Percentiles rank a stretch among this genome's conserved stretches.
These are phyloP conservation scores for Avena atlantica DNA, from an alignment of 176 grass and related monocot genomes.

Conservation along the genomic window DNA sequence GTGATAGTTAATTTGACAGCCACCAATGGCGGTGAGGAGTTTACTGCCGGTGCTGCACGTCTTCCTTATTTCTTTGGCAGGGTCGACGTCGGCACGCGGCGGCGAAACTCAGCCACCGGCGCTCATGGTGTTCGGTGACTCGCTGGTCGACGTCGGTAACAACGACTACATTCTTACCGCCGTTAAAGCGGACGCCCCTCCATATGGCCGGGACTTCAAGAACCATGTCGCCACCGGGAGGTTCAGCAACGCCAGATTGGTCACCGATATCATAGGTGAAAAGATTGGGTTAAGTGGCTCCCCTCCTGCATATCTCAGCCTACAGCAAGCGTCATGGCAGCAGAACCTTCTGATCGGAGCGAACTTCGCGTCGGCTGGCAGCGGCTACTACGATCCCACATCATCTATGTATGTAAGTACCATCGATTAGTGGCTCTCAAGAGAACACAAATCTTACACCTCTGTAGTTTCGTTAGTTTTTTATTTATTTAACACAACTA, in stretches of 20 bases:
- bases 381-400: slow-evolving; percentile 53
- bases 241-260: slow-evolving; percentile 88
- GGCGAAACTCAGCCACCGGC: slow-evolving; percentile 57
- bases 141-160: slow-evolving; percentile 83
- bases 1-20: too few species aligned
- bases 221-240: slow-evolving; percentile 73
- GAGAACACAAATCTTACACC: not conserved
- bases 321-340: slow-evolving; percentile 58
- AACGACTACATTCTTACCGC: slow-evolving; percentile 81
- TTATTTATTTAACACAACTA: too few species aligned
- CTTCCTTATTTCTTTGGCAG: not conserved
- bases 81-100: not conserved
- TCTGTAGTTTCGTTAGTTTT: too few species aligned
- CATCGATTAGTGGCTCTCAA: not conserved
- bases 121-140: slow-evolving; percentile 72
- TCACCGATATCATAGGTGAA: slow-evolving; percentile 78
- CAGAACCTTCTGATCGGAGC: slow-evolving; percentile 77
- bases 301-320: slow-evolving; percentile 76
- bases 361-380: slow-evolving; percentile 88
- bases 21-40: too few species aligned
- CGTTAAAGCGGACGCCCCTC: slow-evolving; percentile 73
- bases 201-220: slow-evolving; percentile 85
- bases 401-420: not conserved
- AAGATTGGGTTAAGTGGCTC: slow-evolving; percentile 71
- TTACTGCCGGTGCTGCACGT: not conserved